Evolutionary conservation across 2,329 filamentous ascomycete genomes (phyloP), one percentile per base, ranked within the genome.

Genomic region (Fusarium paranaense): DNA sequence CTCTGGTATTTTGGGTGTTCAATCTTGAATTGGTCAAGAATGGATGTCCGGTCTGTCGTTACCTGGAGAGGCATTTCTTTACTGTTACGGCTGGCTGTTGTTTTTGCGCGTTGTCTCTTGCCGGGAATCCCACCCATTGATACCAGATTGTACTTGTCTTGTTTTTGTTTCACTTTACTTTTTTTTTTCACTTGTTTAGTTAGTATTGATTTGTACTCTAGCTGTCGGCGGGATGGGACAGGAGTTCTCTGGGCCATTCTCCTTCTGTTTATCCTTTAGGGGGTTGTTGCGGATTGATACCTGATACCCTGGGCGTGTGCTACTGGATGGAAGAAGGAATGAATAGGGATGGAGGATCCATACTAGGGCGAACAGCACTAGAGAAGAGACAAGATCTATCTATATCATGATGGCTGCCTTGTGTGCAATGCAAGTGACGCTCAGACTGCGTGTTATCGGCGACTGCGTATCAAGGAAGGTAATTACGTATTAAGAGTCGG

Each of bases 71-170:
- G 47, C 47, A 52, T 52, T 52, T 40, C 52, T 33, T 66, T 61
- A 16, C n/a, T 42, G 30, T 33, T 45, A 16, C 69, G 45, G 56
- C 32, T 70, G n/a, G 52, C 35, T 33, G 42, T 61, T 30, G 59
- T 54, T 64, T 60, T 54, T 47, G n/a, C 50, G 45, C 40, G 52
- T 66, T 70, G 58, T 74, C 47, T 64, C 25, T 33, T 50, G 20
- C 58, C 54, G 57, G 64, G 22, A n/a, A 64, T 27, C 30, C 37
- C 38, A 42, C 60, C 45, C 37, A 45, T 61, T 75, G 72, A 73
- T 74, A 73, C 72, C 69, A 74, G 67, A 74, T 73, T 74, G 72
- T 63, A 73, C 64, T 70, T 74, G 42, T 69, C 58, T 59, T 27
- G 16, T 50, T 50, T 50, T 27, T 47, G 22, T 9, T 22, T 22